These are phyloP conservation scores for Fusarium transvaalense DNA, from an alignment of 2,329 filamentous ascomycete genomes.

Conservation along the genomic window DNA sequence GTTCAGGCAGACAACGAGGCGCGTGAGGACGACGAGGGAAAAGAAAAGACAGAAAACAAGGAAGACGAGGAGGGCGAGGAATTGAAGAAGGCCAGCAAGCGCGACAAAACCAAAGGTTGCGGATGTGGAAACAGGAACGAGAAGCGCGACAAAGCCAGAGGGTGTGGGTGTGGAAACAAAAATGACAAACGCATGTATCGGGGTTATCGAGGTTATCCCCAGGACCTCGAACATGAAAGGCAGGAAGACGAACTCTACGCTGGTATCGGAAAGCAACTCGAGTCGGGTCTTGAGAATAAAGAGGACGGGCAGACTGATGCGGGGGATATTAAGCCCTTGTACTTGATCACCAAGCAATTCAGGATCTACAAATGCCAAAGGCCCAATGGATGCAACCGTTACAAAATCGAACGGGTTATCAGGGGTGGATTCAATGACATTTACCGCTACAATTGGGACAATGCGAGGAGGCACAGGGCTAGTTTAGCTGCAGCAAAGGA, in stretches of 20 bases:
- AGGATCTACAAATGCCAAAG: slow-evolving; percentile 12
- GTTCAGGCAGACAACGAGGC: background rate
- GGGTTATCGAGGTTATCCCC: no score
- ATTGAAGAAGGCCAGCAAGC: background rate
- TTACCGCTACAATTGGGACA: background rate
- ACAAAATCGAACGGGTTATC: background rate
- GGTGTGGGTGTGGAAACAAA: background rate
- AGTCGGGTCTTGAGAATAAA: background rate
- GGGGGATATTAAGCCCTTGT: background rate
- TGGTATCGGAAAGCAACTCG: slow-evolving; percentile 3
- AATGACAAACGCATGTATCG: background rate
- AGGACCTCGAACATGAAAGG: background rate
- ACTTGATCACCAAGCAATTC: slow-evolving; percentile 4
- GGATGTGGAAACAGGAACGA: background rate
- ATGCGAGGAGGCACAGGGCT: background rate
- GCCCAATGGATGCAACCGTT: background rate
- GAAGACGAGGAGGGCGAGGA: background rate
- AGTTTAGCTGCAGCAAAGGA: background rate
- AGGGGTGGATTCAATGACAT: background rate
- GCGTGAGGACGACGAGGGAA: background rate
- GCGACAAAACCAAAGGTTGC: background rate
- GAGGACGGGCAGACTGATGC: no score
- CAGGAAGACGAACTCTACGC: slow-evolving; percentile 27
- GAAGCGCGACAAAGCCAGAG: background rate
- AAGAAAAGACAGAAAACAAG: background rate